Conservation (phyloP, 495 filamentous ascomycete species). For the Penicillium canariense region DNA sequence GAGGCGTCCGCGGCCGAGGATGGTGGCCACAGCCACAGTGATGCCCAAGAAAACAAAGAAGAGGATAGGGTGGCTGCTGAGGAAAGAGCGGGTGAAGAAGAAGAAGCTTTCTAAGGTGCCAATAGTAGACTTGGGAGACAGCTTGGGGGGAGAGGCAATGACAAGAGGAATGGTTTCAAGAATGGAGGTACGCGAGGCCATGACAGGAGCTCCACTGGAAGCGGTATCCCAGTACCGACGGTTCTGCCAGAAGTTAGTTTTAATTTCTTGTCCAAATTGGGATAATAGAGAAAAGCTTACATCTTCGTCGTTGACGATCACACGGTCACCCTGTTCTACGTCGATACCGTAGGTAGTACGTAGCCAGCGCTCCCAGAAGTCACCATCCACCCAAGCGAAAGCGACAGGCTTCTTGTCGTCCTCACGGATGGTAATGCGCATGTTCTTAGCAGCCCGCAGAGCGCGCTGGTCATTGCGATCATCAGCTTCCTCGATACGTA, state of each 20-base stretch:
- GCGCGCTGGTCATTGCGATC: slow-evolving; percentile 89
- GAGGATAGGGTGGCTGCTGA: slow-evolving; percentile 69
- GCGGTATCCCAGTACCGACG: slow-evolving; percentile 94
- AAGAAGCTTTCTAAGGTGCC: slow-evolving; percentile 72
- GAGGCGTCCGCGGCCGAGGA: slow-evolving; percentile 34
- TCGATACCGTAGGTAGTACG: slow-evolving; percentile 90
- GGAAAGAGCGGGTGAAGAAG: slow-evolving; percentile 68
- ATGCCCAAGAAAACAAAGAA: slow-evolving; percentile 60
- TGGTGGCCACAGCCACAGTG: slow-evolving; percentile 30
- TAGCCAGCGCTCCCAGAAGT: slow-evolving; percentile 98
- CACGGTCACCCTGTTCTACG: slow-evolving; percentile 78
- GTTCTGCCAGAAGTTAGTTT: slow-evolving; percentile 56
- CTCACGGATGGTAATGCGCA: slow-evolving; percentile 83
- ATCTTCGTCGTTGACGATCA: slow-evolving; percentile 97
- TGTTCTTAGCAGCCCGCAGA: slow-evolving; percentile 83
- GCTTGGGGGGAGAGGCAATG: slow-evolving; percentile 69
- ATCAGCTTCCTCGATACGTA: slow-evolving; percentile 93
- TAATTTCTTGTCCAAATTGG: neutral
- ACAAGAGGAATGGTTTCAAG: slow-evolving; percentile 88
- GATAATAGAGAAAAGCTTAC: slow-evolving; percentile 53
- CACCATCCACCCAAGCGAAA: slow-evolving; percentile 98
- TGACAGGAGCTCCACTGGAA: slow-evolving; percentile 80
- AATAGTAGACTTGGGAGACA: slow-evolving; percentile 84
- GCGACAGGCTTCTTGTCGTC: slow-evolving; percentile 82
- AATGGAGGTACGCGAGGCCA: slow-evolving; percentile 89